A percentile compares a stretch with the other conserved stretches of the same genome.
Conservation (phyloP, 768 basidiomycete species). For the Pulveroboletus ravenelii region DNA sequence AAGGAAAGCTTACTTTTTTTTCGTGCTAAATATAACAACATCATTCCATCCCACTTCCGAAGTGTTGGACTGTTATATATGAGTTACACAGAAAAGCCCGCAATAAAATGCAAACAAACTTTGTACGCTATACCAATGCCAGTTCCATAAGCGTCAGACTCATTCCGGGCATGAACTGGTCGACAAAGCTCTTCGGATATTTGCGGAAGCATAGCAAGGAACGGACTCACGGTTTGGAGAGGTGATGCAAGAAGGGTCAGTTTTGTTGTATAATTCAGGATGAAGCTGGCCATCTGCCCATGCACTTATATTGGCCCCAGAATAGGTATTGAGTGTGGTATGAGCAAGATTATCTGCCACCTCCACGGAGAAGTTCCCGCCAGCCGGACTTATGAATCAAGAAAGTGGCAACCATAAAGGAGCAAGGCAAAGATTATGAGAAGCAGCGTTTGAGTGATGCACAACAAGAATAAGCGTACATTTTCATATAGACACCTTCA, state of each 20-base stretch:
- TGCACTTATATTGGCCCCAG: not conserved
- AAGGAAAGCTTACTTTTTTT: not conserved
- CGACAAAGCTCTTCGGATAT: not conserved
- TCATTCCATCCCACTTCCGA: not conserved
- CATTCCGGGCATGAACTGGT: conserved; percentile 14
- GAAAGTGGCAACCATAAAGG: not conserved
- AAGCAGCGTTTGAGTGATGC: not conserved
- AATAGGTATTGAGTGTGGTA: not conserved
- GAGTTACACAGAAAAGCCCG: not conserved
- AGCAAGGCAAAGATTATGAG: not conserved
- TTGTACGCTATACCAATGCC: conserved; percentile 8
- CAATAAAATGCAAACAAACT: conserved; percentile 3
- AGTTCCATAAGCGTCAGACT: conserved; percentile 7
- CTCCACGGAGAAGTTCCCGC: not conserved
- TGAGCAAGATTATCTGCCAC: conserved; percentile 1
- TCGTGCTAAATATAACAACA: not conserved
- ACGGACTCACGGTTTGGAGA: conserved; percentile 12
- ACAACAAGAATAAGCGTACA: conserved; percentile 7
- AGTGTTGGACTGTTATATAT: not conserved
- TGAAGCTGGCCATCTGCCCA: conserved; percentile 7
- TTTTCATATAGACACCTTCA: not conserved
- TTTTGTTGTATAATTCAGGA: not conserved
- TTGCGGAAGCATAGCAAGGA: not conserved
- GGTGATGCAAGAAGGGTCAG: no score
- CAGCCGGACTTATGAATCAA: conserved; percentile 1